Evolutionary conservation across 2,329 filamentous ascomycete genomes (phyloP), one percentile per base, ranked within the genome.

Genomic region (Penicillium frequentans): DNA sequence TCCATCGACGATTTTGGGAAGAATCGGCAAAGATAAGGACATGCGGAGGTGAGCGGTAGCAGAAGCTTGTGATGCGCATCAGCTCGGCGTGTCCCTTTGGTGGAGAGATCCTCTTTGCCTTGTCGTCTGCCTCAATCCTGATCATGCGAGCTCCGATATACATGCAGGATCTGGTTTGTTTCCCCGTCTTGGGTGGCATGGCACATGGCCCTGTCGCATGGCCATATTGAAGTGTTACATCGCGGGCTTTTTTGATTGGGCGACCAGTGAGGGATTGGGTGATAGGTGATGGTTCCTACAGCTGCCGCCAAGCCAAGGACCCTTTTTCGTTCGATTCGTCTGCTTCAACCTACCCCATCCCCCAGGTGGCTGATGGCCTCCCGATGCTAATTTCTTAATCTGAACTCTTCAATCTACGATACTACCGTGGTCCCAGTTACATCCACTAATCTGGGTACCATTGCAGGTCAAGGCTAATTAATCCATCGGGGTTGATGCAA

Each of bases 181-280:
- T 21, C 11, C 11, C 39, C 39, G 39, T 23, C 39, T 42, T 42
- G n/a, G 39, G 49, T 47, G 42, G 35, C 33, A 50, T 50, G 55
- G 55, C 60, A 65, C 60, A 59, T 64, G 60, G 43, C 14, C 57
- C 42, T 50, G 54, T 61, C 63, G 55, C 62, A 64, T 65, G 63
- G 62, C 21, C 39, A 42, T 31, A 23, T 42, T 39, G 39, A 42
- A 51, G 27, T 59, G 63, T 63, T 63, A 65, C 60, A 65, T 63
- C 55, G 59, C 58, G 58, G 56, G 52, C 19, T 53, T 48, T 58
- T 56, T 48, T 47, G 62, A 64, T 63, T 56, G 56, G 64, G 54
- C 55, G 62, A 47, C 49, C n/a, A 10, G 27, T 31, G 48, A 39
- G 7, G 35, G 35, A 39, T 39, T 39, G n/a, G 19, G 39, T 42